These are phyloP conservation scores for Chaetomiaceae sp. DNA, from an alignment of 2,329 filamentous ascomycete genomes.

Conservation along the genomic window DNA sequence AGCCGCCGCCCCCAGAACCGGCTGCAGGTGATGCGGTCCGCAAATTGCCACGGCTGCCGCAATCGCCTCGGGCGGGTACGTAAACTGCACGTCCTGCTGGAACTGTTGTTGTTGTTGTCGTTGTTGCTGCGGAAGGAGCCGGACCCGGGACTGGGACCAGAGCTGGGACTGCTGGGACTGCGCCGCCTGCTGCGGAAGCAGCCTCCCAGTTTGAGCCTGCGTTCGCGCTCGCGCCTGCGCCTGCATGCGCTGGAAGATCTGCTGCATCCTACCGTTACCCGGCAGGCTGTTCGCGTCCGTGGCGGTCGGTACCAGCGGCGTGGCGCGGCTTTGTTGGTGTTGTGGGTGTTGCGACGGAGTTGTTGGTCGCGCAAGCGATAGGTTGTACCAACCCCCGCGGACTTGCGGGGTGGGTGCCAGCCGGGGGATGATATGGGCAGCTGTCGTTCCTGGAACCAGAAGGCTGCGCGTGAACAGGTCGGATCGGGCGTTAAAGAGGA, in stretches of 20 bases:
- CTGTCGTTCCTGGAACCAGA: background rate
- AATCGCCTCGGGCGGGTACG: slow-evolving; percentile 2
- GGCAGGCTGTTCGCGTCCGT: too few relatives aligned
- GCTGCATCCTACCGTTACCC: too few relatives aligned
- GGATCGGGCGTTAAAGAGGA: background rate
- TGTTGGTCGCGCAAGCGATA: too few relatives aligned
- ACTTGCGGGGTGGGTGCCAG: too few relatives aligned
- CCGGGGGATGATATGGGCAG: too few relatives aligned
- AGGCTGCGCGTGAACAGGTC: background rate
- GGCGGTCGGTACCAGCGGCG: background rate
- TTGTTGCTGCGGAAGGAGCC: background rate
- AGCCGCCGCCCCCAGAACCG: background rate
- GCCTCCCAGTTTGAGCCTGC: too few relatives aligned
- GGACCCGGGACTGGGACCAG: background rate
- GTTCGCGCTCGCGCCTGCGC: too few relatives aligned
- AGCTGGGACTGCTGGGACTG: background rate
- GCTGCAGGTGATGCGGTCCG: slow-evolving; percentile 6
- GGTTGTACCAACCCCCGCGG: too few relatives aligned
- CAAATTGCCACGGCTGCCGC: slow-evolving; percentile 6
- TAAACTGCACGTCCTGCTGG: background rate
- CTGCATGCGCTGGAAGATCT: too few relatives aligned
- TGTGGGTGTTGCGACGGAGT: too few relatives aligned
- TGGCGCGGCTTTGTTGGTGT: background rate
- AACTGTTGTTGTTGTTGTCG: too few relatives aligned
- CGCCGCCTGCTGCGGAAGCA: too few relatives aligned